These are phyloP conservation scores for Rhytidhysteron rufulum DNA, from an alignment of 2,329 filamentous ascomycete genomes.

Conservation along the genomic window DNA sequence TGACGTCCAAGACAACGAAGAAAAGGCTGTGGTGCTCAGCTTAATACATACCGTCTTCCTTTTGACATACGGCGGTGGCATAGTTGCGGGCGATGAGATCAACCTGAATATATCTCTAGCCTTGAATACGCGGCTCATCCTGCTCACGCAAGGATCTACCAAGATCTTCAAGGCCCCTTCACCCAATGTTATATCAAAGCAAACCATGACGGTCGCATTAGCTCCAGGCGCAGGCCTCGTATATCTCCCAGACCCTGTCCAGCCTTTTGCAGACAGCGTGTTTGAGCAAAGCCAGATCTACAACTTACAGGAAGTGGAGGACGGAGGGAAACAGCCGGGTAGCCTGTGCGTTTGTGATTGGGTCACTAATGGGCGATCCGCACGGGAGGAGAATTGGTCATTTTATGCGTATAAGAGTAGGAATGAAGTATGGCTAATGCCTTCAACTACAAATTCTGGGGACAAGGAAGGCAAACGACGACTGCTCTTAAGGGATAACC, in stretches of 20 bases:
- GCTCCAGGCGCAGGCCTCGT: conserved; percentile 50
- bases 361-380: conserved; percentile 83
- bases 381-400: conserved; percentile 85
- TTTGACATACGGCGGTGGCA: conserved; percentile 88
- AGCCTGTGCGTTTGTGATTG: conserved; percentile 83
- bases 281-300: conserved; percentile 86
- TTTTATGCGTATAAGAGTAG: conserved; percentile 73
- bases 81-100: conserved; percentile 83
- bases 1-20: background rate
- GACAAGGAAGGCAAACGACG: conserved; percentile 44
- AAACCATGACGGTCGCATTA: conserved; percentile 49
- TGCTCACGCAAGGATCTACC: conserved; percentile 71
- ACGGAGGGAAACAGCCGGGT: conserved; percentile 28
- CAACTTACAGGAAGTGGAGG: conserved; percentile 46
- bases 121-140: conserved; percentile 59
- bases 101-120: conserved; percentile 67
- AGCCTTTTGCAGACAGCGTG: conserved; percentile 79
- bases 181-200: conserved; percentile 42
- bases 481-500: conserved; percentile 78
- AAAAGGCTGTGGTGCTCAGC: conserved; percentile 4
- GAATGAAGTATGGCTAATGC: conserved; percentile 73
- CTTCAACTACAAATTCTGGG: too few relatives aligned
- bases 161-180: conserved; percentile 85
- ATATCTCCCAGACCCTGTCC: conserved; percentile 84
- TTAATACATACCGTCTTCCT: conserved; percentile 78